A percentile compares a stretch with the other conserved stretches of the same genome.
These are phyloP conservation scores for Alternaria gaisen DNA, from an alignment of 2,329 filamentous ascomycete species.

Conservation along the genomic window DNA sequence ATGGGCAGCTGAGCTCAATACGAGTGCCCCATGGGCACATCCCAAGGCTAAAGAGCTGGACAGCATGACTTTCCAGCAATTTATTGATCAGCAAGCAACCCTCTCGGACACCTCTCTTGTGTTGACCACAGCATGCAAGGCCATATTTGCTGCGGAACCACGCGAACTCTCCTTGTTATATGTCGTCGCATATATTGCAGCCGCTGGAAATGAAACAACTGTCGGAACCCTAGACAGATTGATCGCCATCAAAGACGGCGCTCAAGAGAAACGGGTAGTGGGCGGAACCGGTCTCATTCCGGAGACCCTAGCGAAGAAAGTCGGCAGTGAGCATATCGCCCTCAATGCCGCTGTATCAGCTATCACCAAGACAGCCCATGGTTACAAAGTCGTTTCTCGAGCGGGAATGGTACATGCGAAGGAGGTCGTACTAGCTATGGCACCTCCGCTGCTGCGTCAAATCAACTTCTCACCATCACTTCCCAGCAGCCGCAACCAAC, in stretches of 20 bases:
- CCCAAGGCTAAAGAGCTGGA: constrained; percentile 25
- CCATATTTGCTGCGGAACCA: constrained; percentile 24
- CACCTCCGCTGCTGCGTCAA: constrained; percentile 56
- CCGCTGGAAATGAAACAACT: constrained; percentile 29
- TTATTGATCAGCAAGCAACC: constrained; percentile 6
- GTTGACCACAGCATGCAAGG: constrained; percentile 20
- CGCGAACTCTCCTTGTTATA: constrained; percentile 28
- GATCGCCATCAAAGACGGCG: constrained; percentile 19
- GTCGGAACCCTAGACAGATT: constrained; percentile 25
- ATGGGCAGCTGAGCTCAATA: constrained; percentile 30
- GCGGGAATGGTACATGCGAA: constrained; percentile 46
- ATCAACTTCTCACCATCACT: constrained; percentile 61
- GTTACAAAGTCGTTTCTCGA: constrained; percentile 26
- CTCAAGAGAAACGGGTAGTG: constrained; percentile 30
- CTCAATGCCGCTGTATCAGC: constrained; percentile 27
- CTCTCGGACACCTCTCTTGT: constrained; percentile 21
- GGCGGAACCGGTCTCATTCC: constrained; percentile 36
- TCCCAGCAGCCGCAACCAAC: constrained; percentile 51
- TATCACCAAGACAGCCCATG: constrained; percentile 20
- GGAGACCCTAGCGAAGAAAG: constrained; percentile 20
- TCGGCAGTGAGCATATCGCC: constrained; percentile 25
- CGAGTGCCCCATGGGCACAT: constrained; percentile 27
- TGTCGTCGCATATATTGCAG: constrained; percentile 30
- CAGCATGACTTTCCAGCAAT: constrained; percentile 22
- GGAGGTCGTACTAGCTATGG: constrained; percentile 61